Base-by-base conservation (phyloP, 192 early-diverging fungal genomes). In the Diversispora epigaea region DNA sequence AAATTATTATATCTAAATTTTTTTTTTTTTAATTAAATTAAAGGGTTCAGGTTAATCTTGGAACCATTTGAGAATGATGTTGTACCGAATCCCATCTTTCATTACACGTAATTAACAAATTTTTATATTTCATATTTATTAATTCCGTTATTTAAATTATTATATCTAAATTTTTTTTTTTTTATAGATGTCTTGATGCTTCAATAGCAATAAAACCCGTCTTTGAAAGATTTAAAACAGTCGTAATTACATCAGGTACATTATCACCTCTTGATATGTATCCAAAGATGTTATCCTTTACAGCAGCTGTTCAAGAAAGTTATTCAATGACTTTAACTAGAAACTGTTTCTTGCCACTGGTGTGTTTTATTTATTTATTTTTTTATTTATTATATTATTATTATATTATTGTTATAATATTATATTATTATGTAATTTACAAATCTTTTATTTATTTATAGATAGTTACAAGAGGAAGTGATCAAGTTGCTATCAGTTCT, bases 211-310 rank as follows among this genome's bases (percentile, higher is more conserved):
- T 99, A 75, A 90, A 89, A 76, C 98, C 98, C 14, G 92, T 99
- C 11, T 98, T 99, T 87, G 90, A 96, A 39, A 87, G 96, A 17
- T 99, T 98, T 83, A 90, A 90, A 68, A 91, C 93, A 3, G 98
- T 99, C 10, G 91, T 98, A 64, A 98, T 99, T 78, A 99, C 98
- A 0, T 98, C 97, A 3, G 98, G 98, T 67, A 99, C 98, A n/a
- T 83, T 99, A 60, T 99, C 98, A 14, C 98, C 98, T 2, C 85
- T 99, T 85, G 95, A 97, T 55, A 93, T 99, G 85, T 99, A 99
- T 73, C 97, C 98, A 25, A 93, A 92, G 69, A 92, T 99, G 64
- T 81, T 99, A 4, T 89, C 93, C 64, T 98, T 99, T 81, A 79
- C 83, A 46, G 93, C 98, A 0, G 87, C 88, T 2, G 92, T 99